These are phyloP conservation scores for Chiua sp. DNA, from an alignment of 1,284 basidiomycete genomes.

Conservation along the genomic window DNA sequence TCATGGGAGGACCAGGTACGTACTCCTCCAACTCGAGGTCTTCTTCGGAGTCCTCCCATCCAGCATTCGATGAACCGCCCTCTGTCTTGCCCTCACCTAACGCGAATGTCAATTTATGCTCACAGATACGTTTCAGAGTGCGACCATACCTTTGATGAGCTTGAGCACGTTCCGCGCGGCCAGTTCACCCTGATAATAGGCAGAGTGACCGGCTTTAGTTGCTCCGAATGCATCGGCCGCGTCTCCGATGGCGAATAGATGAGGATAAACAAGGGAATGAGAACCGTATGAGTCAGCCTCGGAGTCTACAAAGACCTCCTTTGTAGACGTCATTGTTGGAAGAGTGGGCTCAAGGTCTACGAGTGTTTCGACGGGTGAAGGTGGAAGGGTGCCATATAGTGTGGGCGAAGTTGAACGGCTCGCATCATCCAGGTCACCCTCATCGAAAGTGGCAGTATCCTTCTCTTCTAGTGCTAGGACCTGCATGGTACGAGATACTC, in stretches of 20 bases:
- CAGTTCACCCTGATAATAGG: conserved; percentile 58
- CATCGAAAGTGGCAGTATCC: not conserved
- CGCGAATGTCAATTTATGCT: not conserved
- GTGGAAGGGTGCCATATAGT: conserved; percentile 7
- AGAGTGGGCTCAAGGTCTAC: conserved; percentile 4
- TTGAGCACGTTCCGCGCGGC: conserved; percentile 59
- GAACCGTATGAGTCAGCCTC: conserved; percentile 21
- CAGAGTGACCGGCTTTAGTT: conserved; percentile 74
- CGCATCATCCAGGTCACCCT: not conserved
- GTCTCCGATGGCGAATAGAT: conserved; percentile 74
- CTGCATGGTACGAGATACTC: conserved; percentile 67
- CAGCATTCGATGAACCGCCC: not conserved
- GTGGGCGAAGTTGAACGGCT: conserved; percentile 12
- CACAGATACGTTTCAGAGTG: not conserved
- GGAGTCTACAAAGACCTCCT: not conserved
- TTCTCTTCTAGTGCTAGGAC: conserved; percentile 35
- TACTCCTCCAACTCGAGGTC: conserved; percentile 57
- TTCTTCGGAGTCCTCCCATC: conserved; percentile 18
- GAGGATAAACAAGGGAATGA: conserved; percentile 41
- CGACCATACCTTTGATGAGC: conserved; percentile 37
- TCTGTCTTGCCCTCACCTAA: not conserved
- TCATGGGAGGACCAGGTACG: conserved; percentile 54
- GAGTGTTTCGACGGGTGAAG: conserved; percentile 13
- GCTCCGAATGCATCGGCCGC: conserved; percentile 74
- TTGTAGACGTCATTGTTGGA: not conserved